Base-by-base conservation (phyloP, 169 alveolate genomes). In the Babesia microti region DNA sequence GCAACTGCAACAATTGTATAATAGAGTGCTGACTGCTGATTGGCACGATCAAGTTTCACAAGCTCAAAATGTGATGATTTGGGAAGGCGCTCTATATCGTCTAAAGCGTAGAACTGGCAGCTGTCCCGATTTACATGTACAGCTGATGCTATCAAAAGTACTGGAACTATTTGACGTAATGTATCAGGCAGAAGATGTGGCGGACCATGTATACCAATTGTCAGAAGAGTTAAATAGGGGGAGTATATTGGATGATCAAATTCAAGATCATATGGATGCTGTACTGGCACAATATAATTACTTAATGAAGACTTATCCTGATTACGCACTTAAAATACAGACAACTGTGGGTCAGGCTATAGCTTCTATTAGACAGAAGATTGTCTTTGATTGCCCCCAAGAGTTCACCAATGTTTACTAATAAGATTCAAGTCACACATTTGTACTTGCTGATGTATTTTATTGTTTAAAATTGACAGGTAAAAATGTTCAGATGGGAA, bases 381-480 rank as follows among this genome's bases (percentile, higher is more conserved):
- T 52, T 41, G 53, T 68, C 7, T 61, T 61, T 59, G 33, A 23
- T 52, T 61, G 74, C 68, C 74, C 74, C 1, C 68, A 61, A 47
- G 74, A 61, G 34, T 68, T 52, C 53, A 52, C 34, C 37, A 52
- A 61, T 47, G 51, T 61, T 44, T 61, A 61, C 37, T 61, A 41
- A 33, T 6, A 6, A 29, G 12, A 7, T 7, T 7, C 11, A 29
- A 7, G 12, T 7, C 11, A 29, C 11, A 11, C 36, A 29, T 29
- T 7, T 7, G 12, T 7, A 11, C 7, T 29, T 7, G 36, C 36
- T 7, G 36, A 7, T 29, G 11, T 11, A 11, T 29, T 7, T 29
- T 29, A 29, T 29, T 7, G 11, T 7, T 7, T 7, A 7, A 29
- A 11, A 7, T 7, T 7, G 36, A 7, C 7, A 7, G 11, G 36